Evolutionary conservation across 371 early-diverging fungal genomes (phyloP), one percentile per base, ranked within the genome.

Genomic region (Dentiscutata heterogama): DNA sequence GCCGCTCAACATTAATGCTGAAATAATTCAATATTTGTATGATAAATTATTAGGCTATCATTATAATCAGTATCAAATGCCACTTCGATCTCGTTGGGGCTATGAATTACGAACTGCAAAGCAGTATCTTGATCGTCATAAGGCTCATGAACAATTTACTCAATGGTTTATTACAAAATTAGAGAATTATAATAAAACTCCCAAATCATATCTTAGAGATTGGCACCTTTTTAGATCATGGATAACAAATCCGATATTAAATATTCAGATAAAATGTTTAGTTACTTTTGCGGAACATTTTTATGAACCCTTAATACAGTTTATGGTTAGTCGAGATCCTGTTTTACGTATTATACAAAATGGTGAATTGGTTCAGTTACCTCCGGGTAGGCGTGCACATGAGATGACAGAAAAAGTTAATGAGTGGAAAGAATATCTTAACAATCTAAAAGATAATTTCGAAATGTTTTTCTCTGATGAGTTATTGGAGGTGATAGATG

Each of bases 191-290:
- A 3, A 29, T 16, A 56, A 73, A 50, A 22, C 54, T 35, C 22
- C 63, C 22, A 53, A 50, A 14, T 20, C 20, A 54, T 53, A 54
- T 27, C 27, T 73, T 25, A 73, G 53, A 53, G 73, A 73, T 16
- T 73, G 20, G 51, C 0, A 27, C 0, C 29, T 73, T 73, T 73
- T 73, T 73, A 8, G 14, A 73, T 53, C 6, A 53, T 73, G 31
- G 54, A 14, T 73, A n/a, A 50, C 3, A 18, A 20, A 53, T 29
- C 11, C 16, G 3, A 73, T 27, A 20, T 31, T 73, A 73, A 73
- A 73, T 27, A 53, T 73, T 73, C 18, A 73, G 29, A 73, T 73
- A 18, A 53, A 53, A 35, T 73, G 29, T 53, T 73, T 73, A 29
- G 27, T 73, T 18, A 73, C 13, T 53, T 73, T 56, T 22, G 56